Evolutionary conservation across 352 stramenopile species (phyloP), one percentile per base, ranked within the genome.

Genomic region (Globisporangium radiosum): DNA sequence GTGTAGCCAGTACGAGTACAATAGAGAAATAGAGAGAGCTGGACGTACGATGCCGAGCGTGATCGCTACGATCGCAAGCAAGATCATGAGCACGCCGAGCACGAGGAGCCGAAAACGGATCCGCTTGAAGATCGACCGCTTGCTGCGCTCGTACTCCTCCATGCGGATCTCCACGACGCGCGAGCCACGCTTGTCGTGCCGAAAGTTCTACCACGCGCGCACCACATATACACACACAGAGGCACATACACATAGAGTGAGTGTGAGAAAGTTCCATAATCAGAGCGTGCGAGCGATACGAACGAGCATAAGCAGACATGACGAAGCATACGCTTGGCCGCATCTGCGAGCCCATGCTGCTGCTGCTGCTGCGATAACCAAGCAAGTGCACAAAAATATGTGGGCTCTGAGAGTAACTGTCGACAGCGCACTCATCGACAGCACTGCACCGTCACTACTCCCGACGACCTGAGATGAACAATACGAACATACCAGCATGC

Each of bases 71-170:
- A 87, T 8, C 40, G 76, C 68, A 2, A 87, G 57, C 17, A 85
- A 55, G 0, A 71, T 63, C 56, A 84, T 81, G 56, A 90, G 60
- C 44, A 85, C 67, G 44, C 73, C 75, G 5, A 89, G 63, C 42
- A 83, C 72, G 43, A 88, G 50, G 33, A 88, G 58, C 15, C 83
- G 80, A 40, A 79, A 76, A 17, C 78, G 79, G 56, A 92, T 90
- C 54, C 81, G 90, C 56, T 81, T 81, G 33, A 92, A 71, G 19
- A 90, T 87, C 8, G 71, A 78, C 11, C 69, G 72, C 62, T 92
- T 92, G 64, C 72, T 88, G 56, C 76, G 71, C 60, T 86, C 65
- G 49, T 90, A 90, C 62, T 92, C 83, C 43, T 85, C 73, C 58
- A 77, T 81, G 45, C 70, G 74, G 50, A 92, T 72, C 48, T 92